Percentiles rank a stretch among this genome's conserved stretches.
These are phyloP conservation scores for Dendrobium catenatum DNA, from an alignment of 106 monocot genomes.

Conservation along the genomic window DNA sequence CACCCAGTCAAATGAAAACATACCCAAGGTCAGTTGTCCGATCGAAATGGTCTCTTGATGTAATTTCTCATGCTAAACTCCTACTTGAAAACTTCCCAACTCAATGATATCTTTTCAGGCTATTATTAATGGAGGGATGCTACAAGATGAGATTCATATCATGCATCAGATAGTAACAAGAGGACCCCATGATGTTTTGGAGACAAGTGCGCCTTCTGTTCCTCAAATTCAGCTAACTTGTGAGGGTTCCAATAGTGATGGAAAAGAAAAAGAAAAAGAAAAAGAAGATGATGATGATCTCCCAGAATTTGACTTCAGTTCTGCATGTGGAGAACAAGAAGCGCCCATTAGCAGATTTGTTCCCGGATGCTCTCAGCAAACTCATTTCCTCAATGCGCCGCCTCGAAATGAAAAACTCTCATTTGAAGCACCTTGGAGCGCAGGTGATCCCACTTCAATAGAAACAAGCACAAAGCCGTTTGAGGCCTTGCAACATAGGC, in stretches of 20 bases:
- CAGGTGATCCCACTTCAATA: too few relatives aligned
- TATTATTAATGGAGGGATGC: neutral
- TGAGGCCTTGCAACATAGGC: neutral
- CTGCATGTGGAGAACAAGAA: constrained; percentile 27
- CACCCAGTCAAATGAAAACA: constrained; percentile 10
- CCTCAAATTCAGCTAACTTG: constrained; percentile 1
- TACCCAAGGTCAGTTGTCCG: constrained; percentile 6
- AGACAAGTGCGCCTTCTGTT: neutral
- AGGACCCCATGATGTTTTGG: too few relatives aligned
- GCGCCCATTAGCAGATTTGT: neutral
- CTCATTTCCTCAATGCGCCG: neutral
- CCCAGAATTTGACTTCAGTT: constrained; percentile 70
- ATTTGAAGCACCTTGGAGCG: neutral
- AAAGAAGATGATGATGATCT: constrained; percentile 50
- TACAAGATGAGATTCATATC: neutral
- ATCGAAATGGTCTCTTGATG: neutral
- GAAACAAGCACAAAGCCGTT: neutral
- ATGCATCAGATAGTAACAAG: neutral
- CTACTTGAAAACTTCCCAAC: neutral
- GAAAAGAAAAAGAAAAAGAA: constrained; percentile 9
- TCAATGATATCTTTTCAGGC: neutral
- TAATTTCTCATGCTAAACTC: neutral
- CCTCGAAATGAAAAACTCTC: neutral
- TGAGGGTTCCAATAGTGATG: constrained; percentile 22
- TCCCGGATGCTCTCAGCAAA: neutral